Base-by-base conservation (phyloP, 768 basidiomycete species). In the Mycena amicta region DNA sequence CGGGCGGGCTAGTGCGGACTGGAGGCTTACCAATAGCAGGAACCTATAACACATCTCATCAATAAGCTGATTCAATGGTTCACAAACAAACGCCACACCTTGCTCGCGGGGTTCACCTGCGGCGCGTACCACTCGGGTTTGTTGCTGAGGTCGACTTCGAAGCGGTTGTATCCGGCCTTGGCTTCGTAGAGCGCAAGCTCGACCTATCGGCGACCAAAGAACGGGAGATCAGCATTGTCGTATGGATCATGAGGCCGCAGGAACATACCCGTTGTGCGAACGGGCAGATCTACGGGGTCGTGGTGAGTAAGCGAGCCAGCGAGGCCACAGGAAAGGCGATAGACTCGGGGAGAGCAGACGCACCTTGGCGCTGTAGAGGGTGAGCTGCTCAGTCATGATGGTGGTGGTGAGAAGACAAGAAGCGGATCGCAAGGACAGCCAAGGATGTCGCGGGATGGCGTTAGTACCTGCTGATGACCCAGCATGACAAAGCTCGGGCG, bases 71-170 rank as follows among this genome's bases (percentile, higher is more conserved):
- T n/a, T n/a, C n/a, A n/a, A n/a, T n/a, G n/a, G n/a, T n/a, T n/a
- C n/a, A n/a, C n/a, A n/a, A n/a, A n/a, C n/a, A n/a, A n/a, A n/a
- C n/a, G 37, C 66, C 67, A 16, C 64, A 85, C 87, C 80, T 88
- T 89, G 73, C 82, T 81, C 0, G 80, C 85, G 1, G 83, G 83
- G 71, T 89, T 90, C 37, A 90, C 80, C 57, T 83, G 79, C 0
- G 80, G 77, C 0, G 81, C 81, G 66, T 86, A 88, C 87, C 87
- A 88, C 50, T 80, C 83, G 1, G 87, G 87, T 72, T 89, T 90
- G 74, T 86, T 84, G 62, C 56, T 50, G 13, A 90, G 70, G 62
- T 88, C 84, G 47, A 90, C 81, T 61, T 87, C 80, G 59, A 74
- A 86, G 15, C 77, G 69, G 22, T 74, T 82, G 67, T 74, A 83